A percentile compares a stretch with the other conserved stretches of the same genome.
phyloP scores from a whole-genome alignment of 352 stramenopile genomes.

The Phytopythium helicoides region DNA sequence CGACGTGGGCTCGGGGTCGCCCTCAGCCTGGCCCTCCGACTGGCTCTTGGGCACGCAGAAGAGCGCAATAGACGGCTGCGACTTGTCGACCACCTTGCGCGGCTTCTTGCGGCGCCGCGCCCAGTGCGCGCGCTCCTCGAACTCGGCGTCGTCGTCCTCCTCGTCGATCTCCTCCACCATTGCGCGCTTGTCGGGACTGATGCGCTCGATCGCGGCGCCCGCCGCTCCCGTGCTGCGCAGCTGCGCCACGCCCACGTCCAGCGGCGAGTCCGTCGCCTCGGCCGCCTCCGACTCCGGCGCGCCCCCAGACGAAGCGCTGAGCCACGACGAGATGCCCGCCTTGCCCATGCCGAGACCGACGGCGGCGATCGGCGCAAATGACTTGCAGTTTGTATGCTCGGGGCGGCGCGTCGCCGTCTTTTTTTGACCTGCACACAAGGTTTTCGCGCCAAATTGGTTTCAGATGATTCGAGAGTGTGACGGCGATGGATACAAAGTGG shows the following conservation, averaged over 20 bases:
- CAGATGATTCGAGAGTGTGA: no score
- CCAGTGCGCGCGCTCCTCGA: conserved; percentile 70
- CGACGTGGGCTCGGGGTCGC: no score
- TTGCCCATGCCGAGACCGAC: conserved; percentile 20
- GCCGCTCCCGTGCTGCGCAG: conserved; percentile 19
- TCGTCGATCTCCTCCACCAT: conserved; percentile 68
- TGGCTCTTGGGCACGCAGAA: conserved; percentile 34
- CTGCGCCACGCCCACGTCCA: conserved; percentile 40
- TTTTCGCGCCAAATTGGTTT: no score
- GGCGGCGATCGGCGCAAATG: no score
- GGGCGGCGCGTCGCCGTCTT: no score
- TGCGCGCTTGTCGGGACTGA: conserved; percentile 51
- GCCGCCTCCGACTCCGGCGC: background rate
- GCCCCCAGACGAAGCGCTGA: conserved; percentile 10
- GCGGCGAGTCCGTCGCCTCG: conserved; percentile 22
- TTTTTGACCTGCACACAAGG: no score
- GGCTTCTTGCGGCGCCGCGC: conserved; percentile 40
- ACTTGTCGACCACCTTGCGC: conserved; percentile 28
- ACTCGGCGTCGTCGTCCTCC: conserved; percentile 69
- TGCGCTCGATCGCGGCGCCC: conserved; percentile 38
- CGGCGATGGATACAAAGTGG: no score
- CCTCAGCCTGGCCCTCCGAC: no score
- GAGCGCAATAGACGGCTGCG: conserved; percentile 61
- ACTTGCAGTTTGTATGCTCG: conserved; percentile 1
- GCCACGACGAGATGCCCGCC: conserved; percentile 35